These are phyloP conservation scores for Acorus calamus DNA, from an alignment of 106 monocot genomes.

Conservation along the genomic window DNA sequence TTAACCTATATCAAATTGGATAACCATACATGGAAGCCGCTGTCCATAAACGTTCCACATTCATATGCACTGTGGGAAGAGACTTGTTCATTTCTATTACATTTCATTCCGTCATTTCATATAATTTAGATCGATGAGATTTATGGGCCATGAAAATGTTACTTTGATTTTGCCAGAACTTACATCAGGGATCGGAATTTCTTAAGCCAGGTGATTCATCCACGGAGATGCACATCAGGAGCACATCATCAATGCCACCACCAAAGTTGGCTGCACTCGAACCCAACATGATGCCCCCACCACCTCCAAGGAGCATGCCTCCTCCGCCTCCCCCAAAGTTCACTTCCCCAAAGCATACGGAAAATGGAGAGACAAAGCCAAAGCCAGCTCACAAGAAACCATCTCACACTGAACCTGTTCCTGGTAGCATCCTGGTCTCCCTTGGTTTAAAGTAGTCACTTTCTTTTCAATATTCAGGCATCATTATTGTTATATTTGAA, in stretches of 20 bases:
- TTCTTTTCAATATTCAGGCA: not conserved
- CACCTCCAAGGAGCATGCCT: slow-evolving; percentile 16
- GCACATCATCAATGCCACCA: slow-evolving; percentile 35
- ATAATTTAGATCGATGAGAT: not conserved
- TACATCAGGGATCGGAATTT: slow-evolving; percentile 55
- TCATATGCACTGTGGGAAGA: too few relatives aligned
- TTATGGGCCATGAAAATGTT: slow-evolving; percentile 22
- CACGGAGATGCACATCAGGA: slow-evolving; percentile 17
- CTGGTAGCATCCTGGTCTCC: slow-evolving; percentile 36
- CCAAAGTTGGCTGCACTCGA: slow-evolving; percentile 24
- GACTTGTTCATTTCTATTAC: too few relatives aligned
- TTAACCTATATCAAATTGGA: too few relatives aligned
- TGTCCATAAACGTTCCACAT: too few relatives aligned
- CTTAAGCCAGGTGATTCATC: slow-evolving; percentile 43
- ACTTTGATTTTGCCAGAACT: slow-evolving; percentile 62
- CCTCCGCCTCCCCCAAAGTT: slow-evolving; percentile 48
- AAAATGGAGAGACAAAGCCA: slow-evolving; percentile 8
- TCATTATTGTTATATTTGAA: not conserved
- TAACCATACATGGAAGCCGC: too few relatives aligned
- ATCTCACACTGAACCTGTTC: slow-evolving; percentile 6
- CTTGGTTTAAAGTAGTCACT: not conserved
- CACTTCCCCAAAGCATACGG: slow-evolving; percentile 6
- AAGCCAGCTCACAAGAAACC: slow-evolving; percentile 10
- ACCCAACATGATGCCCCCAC: slow-evolving; percentile 19
- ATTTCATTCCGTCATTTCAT: not conserved